Evolutionary conservation across 208 protist species (phyloP).

Genomic region (Crithidia fasciculata): DNA sequence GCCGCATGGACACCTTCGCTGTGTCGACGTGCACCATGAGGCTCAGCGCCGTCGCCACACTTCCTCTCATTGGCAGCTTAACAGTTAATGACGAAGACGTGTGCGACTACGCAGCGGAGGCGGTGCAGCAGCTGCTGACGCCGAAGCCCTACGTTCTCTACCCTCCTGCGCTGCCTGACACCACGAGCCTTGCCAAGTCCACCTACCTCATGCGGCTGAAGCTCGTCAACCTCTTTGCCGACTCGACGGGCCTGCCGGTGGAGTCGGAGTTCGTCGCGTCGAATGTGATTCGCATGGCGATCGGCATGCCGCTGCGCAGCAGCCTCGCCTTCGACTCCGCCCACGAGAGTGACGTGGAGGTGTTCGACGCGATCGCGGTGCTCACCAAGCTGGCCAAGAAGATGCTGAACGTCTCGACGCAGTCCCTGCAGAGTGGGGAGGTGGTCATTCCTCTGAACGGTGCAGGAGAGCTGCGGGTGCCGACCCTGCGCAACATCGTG

Average conservation of each 20-base stretch:
- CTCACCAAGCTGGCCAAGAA: constrained; percentile 3
- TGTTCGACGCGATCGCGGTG: constrained; percentile 16
- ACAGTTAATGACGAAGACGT: neutral
- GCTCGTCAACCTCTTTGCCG: constrained; percentile 13
- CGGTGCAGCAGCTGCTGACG: constrained; percentile 1
- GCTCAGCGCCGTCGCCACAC: neutral
- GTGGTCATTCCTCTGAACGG: constrained; percentile 1
- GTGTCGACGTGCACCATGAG: constrained; percentile 6
- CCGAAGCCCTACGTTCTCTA: constrained; percentile 6
- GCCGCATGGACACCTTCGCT: constrained; percentile 12
- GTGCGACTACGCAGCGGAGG: neutral
- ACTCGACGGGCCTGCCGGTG: constrained; percentile 16
- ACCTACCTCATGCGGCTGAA: constrained; percentile 22
- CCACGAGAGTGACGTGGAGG: constrained; percentile 20
- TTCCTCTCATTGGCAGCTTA: neutral
- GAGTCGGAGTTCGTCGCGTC: constrained; percentile 9
- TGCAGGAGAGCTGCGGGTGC: neutral
- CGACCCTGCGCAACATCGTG: constrained; percentile 24
- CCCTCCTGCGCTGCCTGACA: neutral
- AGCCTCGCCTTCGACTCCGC: constrained; percentile 15
- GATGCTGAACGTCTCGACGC: constrained; percentile 7
- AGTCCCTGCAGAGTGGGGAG: neutral
- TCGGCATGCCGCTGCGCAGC: constrained; percentile 1
- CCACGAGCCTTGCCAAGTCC: constrained; percentile 17
- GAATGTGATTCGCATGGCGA: constrained; percentile 14